Percentiles rank a stretch among this genome's conserved stretches.
Conservation (phyloP, 192 early-diverging fungal genomes). For the Mortierella hygrophila region DNA sequence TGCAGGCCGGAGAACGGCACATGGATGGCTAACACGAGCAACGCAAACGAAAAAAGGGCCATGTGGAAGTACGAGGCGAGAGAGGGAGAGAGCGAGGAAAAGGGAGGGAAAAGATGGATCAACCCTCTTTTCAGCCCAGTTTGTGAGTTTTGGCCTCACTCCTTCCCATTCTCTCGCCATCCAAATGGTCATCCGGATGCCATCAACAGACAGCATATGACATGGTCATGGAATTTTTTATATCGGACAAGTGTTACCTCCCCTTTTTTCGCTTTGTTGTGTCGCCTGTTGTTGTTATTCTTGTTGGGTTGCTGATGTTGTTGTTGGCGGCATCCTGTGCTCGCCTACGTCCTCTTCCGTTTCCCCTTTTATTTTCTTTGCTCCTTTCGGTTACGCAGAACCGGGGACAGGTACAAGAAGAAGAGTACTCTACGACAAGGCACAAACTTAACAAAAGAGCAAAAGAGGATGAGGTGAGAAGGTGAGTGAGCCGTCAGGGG, state of each 20-base stretch:
- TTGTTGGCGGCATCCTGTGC: background rate
- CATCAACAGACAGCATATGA: background rate
- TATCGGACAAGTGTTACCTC: background rate
- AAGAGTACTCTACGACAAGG: background rate
- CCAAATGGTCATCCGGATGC: conserved; percentile 7
- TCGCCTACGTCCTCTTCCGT: background rate
- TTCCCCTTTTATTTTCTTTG: background rate
- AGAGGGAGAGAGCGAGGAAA: background rate
- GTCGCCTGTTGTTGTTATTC: background rate
- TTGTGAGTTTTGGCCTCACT: background rate
- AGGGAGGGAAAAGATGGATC: background rate
- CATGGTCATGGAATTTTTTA: background rate
- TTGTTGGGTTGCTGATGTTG: background rate
- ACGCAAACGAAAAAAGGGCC: background rate
- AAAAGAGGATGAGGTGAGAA: background rate
- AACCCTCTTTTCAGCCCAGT: background rate
- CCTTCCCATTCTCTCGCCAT: background rate
- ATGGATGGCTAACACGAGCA: background rate
- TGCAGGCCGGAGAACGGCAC: background rate
- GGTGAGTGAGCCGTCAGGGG: background rate
- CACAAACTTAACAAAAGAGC: background rate
- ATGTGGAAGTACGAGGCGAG: no score
- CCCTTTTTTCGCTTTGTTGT: background rate
- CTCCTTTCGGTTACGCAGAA: background rate
- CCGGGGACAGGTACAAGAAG: background rate